These are phyloP conservation scores for Diddensiella caesifluorescens DNA, from an alignment of 805 yeast genomes.

Conservation along the genomic window DNA sequence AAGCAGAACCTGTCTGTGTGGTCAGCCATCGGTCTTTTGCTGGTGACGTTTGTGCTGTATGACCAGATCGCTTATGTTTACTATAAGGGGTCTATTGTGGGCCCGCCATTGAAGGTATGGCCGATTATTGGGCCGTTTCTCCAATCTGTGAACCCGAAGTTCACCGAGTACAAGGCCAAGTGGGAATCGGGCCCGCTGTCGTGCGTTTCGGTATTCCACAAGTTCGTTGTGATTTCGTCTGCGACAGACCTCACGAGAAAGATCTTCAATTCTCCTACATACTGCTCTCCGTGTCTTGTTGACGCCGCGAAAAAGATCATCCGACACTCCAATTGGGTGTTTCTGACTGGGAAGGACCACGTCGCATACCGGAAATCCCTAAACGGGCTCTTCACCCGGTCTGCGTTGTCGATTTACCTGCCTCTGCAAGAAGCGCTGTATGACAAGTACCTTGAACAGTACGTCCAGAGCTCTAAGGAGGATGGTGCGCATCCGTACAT, in stretches of 20 bases:
- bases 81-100: slow-evolving; percentile 84
- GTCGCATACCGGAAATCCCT: slow-evolving; percentile 86
- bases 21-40: slow-evolving; percentile 18
- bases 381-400: slow-evolving; percentile 81
- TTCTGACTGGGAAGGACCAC: slow-evolving; percentile 92
- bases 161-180: slow-evolving; percentile 85
- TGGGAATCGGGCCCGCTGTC: slow-evolving; percentile 94
- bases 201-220: slow-evolving; percentile 97
- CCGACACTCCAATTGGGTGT: slow-evolving; percentile 97
- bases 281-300: slow-evolving; percentile 95
- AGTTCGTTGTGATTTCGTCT: slow-evolving; percentile 92
- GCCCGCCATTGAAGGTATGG: slow-evolving; percentile 83
- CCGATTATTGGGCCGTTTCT: slow-evolving; percentile 95
- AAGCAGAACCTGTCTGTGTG: slow-evolving; percentile 15
- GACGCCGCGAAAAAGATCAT: slow-evolving; percentile 93
- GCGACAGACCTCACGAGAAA: slow-evolving; percentile 84
- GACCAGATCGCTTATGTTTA: slow-evolving; percentile 61
- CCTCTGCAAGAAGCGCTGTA: slow-evolving; percentile 81
- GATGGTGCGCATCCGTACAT: slow-evolving; percentile 72
- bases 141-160: slow-evolving; percentile 91
- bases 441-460: slow-evolving; percentile 72
- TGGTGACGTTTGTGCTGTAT: slow-evolving; percentile 26
- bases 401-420: slow-evolving; percentile 76
- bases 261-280: slow-evolving; percentile 75
- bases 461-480: slow-evolving; percentile 48